Evolutionary conservation across 345 rosid genomes (phyloP), one percentile per base, ranked within the genome.

Genomic region (Physaria fendleri): DNA sequence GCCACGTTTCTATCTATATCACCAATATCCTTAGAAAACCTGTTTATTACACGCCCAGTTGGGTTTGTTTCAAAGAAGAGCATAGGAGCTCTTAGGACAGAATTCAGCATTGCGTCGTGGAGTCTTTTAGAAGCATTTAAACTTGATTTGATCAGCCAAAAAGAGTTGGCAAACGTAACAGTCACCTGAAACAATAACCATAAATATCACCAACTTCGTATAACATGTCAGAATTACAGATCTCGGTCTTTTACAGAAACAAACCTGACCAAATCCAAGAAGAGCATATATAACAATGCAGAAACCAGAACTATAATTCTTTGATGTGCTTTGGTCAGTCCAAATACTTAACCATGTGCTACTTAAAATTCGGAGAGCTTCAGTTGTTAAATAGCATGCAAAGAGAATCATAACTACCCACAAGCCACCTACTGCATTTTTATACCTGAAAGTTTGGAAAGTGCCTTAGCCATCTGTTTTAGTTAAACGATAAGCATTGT

Each of bases 1-100:
- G 97, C 94, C 46, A 93, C 95, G 72, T 70, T 79, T 33, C 86
- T 76, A 77, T 89, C 99, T 56, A 93, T 85, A 69, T 89, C 95
- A 34, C 97, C 91, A 15, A 86, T 75, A 77, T 93, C 97, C 81
- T 78, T 93, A 1, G 99, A 85, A 66, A 93, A 93, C 78, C 97
- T 80, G 57, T 93, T 93, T 62, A 93, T 89, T 44, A 93, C 76
- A 8, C 94, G 87, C 27, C 99, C 97, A 21, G 71, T 82, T 63
- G 99, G 97, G 62, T 93, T 93, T 59, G 99, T 87, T 67, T 89
- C 87, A 65, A 93, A 93, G 74, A 93, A 93, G 50, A 89, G 74
- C 95, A 93, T 85, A 13, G 97, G 94, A 65, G 95, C 97, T 79
- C 91, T 79, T 42, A 93, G 64, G 38, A 93, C 82, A 33, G 95